Conservation (phyloP, 108 stramenopile genomes). For the Skeletonema potamos region DNA sequence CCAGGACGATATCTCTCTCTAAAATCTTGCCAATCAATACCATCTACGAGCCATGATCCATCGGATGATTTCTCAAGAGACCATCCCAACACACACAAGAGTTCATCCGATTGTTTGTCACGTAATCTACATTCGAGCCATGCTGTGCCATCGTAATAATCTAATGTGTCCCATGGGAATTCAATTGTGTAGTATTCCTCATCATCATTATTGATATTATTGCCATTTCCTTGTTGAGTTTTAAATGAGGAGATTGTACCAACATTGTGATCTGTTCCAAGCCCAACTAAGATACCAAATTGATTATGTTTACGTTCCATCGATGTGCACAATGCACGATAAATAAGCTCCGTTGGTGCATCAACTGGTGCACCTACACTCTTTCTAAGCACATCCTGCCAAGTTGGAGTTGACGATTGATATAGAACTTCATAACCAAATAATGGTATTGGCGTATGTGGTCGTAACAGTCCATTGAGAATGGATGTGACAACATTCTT, state of each 20-base stretch:
- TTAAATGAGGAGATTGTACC: not conserved
- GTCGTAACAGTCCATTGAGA: not conserved
- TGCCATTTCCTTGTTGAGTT: too few relatives aligned
- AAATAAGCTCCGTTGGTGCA: conserved; percentile 28
- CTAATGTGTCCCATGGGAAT: conserved; percentile 47
- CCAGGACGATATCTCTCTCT: conserved; percentile 72
- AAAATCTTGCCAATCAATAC: conserved; percentile 86
- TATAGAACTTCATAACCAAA: conserved; percentile 44
- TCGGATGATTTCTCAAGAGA: conserved; percentile 40
- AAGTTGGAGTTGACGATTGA: conserved; percentile 37
- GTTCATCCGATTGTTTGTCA: conserved; percentile 23
- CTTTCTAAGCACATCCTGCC: conserved; percentile 39
- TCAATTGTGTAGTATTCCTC: conserved; percentile 55
- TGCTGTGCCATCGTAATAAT: conserved; percentile 65
- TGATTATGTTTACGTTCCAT: conserved; percentile 63
- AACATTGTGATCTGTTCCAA: conserved; percentile 29
- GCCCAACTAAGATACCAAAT: conserved; percentile 69
- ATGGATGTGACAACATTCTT: conserved; percentile 12
- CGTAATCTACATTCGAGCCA: conserved; percentile 77
- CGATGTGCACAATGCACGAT: conserved; percentile 41
- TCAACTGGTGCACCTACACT: conserved; percentile 55
- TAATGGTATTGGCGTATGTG: conserved; percentile 22
- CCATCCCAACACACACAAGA: conserved; percentile 70
- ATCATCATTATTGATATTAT: conserved; percentile 3
- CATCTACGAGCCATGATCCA: conserved; percentile 68